Percentiles rank a stretch among this genome's conserved stretches.
phyloP scores from a whole-genome alignment of 1,139 yeast species.

The Suhomyces bribrorum region DNA sequence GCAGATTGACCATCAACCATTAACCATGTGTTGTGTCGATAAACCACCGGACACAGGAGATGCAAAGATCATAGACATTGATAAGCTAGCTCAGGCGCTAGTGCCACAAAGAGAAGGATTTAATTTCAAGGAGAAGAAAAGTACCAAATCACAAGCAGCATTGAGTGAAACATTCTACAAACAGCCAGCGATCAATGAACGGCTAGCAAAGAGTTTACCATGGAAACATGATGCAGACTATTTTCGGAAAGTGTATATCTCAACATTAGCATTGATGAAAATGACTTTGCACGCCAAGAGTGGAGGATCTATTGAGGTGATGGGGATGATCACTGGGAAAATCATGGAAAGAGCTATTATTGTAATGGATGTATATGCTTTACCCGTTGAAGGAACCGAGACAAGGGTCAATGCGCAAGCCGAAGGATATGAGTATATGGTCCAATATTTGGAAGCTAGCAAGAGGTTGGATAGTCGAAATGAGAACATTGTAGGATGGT shows the following conservation, averaged over 20 bases:
- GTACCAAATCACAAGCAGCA: neutral
- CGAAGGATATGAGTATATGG: conserved; percentile 95
- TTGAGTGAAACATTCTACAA: conserved; percentile 8
- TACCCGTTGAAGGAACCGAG: conserved; percentile 96
- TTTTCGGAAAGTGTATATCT: conserved; percentile 66
- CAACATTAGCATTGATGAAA: conserved; percentile 74
- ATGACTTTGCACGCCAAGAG: conserved; percentile 81
- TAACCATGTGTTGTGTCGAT: conserved; percentile 6
- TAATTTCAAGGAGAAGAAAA: neutral
- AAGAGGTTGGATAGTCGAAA: conserved; percentile 49
- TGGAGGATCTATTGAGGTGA: conserved; percentile 89
- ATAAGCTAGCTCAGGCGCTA: conserved; percentile 10
- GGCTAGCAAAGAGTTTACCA: conserved; percentile 27
- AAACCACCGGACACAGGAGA: neutral
- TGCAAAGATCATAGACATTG: conserved; percentile 10
- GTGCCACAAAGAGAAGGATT: neutral
- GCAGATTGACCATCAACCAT: neutral
- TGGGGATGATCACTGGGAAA: conserved; percentile 93
- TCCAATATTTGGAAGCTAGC: conserved; percentile 67
- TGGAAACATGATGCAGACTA: conserved; percentile 55
- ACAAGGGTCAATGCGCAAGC: conserved; percentile 93
- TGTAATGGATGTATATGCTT: conserved; percentile 78
- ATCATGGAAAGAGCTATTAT: conserved; percentile 59
- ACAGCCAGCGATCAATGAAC: conserved; percentile 15
- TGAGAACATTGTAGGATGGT: conserved; percentile 85